phyloP scores from a whole-genome alignment of 2,329 filamentous ascomycete genomes.

The Rugonectria rugulosa region DNA sequence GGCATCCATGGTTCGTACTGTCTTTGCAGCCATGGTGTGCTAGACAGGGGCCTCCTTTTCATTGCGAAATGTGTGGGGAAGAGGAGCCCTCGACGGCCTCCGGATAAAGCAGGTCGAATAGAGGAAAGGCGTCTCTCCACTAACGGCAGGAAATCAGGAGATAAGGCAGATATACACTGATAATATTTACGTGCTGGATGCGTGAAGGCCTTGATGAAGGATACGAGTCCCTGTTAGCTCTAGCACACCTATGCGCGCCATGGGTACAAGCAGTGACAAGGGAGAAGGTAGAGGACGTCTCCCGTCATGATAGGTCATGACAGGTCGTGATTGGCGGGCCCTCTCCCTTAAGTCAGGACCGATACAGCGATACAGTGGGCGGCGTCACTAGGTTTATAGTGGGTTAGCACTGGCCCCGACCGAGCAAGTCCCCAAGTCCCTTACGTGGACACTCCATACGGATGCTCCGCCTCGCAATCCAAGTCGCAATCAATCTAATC shows the following conservation, averaged over 20 bases:
- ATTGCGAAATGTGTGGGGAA: slow-evolving; percentile 17
- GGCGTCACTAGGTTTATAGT: slow-evolving; percentile 15
- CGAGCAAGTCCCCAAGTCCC: slow-evolving; percentile 24
- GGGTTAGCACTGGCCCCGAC: slow-evolving; percentile 8
- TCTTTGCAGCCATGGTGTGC: too few species aligned
- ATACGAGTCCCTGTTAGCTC: too few species aligned
- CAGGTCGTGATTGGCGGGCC: slow-evolving; percentile 8
- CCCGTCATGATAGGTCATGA: too few species aligned
- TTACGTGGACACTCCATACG: slow-evolving; percentile 38
- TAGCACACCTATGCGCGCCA: too few species aligned
- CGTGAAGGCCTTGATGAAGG: too few species aligned
- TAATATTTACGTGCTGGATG: too few species aligned
- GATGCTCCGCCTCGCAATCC: slow-evolving; percentile 29
- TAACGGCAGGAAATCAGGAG: slow-evolving; percentile 8
- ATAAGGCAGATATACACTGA: too few species aligned
- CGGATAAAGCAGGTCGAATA: background rate
- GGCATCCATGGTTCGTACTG: too few species aligned
- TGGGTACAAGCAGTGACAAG: too few species aligned
- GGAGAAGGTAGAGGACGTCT: too few species aligned
- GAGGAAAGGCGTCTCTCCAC: slow-evolving; percentile 4
- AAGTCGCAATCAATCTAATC: slow-evolving; percentile 30
- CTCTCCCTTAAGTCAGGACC: slow-evolving; percentile 1
- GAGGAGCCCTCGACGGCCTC: background rate
- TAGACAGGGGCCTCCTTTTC: slow-evolving; percentile 12
- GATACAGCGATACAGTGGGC: background rate